These are phyloP conservation scores for Aspergillus chevalieri DNA, from an alignment of 2,329 filamentous ascomycete species.

Conservation along the genomic window DNA sequence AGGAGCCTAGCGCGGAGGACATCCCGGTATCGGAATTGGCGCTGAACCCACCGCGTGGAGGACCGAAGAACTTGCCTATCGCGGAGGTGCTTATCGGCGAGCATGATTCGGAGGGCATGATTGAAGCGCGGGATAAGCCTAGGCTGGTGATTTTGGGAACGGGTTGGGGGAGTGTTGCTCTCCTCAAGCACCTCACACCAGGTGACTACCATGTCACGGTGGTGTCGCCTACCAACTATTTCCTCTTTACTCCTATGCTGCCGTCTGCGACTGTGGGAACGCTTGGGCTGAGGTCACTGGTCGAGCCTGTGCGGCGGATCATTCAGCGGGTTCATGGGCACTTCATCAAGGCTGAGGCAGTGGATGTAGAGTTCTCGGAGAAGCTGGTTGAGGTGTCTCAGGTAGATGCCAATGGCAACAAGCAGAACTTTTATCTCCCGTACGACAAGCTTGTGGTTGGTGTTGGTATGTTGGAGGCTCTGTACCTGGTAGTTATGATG, in stretches of 20 bases:
- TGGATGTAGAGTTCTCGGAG: conserved; percentile 84
- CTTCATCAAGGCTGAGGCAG: conserved; percentile 79
- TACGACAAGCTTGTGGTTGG: conserved; percentile 95
- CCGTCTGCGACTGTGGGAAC: conserved; percentile 96
- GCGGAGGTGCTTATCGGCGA: conserved; percentile 84
- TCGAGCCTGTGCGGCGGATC: conserved; percentile 87
- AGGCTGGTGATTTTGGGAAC: conserved; percentile 87
- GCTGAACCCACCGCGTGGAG: conserved; percentile 71
- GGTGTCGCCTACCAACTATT: conserved; percentile 91
- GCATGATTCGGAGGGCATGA: conserved; percentile 67
- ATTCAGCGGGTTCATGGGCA: conserved; percentile 72
- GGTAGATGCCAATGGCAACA: conserved; percentile 62
- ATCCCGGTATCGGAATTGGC: conserved; percentile 80
- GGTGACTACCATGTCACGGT: conserved; percentile 95
- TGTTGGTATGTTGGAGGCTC: conserved; percentile 51
- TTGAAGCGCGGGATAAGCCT: conserved; percentile 75
- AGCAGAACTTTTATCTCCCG: conserved; percentile 80
- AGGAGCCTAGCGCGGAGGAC: conserved; percentile 60
- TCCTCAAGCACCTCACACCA: conserved; percentile 82
- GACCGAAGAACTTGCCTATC: conserved; percentile 92
- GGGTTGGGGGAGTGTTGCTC: conserved; percentile 88
- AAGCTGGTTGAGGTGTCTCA: conserved; percentile 86
- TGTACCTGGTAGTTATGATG: background rate
- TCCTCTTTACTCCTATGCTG: conserved; percentile 96
- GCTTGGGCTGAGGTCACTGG: conserved; percentile 79